A percentile compares a stretch with the other conserved stretches of the same genome.
Conservation (phyloP, 306 rosid species). For the Trichosanthes cucumerina region DNA sequence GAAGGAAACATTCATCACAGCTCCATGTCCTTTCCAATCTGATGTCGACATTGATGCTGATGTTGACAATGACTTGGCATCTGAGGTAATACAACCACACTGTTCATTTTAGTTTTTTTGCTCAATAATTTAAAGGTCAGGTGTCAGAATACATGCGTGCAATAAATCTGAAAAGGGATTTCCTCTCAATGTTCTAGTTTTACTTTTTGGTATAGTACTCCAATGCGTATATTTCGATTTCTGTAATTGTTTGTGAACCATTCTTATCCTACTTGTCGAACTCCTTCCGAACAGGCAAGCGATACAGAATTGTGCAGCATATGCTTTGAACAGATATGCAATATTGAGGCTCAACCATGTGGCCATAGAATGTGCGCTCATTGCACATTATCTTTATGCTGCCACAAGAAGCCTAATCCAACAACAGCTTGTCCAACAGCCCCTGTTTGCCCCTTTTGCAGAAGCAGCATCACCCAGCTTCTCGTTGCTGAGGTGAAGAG, state of each 20-base stretch:
- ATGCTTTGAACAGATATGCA: slow-evolving; percentile 85
- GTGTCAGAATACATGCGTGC: background rate
- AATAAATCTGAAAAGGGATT: background rate
- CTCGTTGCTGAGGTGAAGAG: slow-evolving; percentile 41
- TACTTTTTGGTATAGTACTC: background rate
- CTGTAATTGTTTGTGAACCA: background rate
- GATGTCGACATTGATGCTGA: slow-evolving; percentile 18
- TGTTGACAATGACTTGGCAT: slow-evolving; percentile 30
- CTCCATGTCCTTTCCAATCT: slow-evolving; percentile 31
- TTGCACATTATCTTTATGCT: slow-evolving; percentile 75
- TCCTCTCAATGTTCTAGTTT: background rate
- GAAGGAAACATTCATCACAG: slow-evolving; percentile 28
- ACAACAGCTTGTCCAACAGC: slow-evolving; percentile 32
- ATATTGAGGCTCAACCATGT: slow-evolving; percentile 75
- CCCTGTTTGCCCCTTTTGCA: slow-evolving; percentile 81
- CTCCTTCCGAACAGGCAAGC: slow-evolving; percentile 31
- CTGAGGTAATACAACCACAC: slow-evolving; percentile 43
- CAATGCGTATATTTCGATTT: background rate
- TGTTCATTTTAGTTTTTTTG: background rate
- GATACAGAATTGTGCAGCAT: slow-evolving; percentile 64
- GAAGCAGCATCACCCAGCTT: slow-evolving; percentile 52
- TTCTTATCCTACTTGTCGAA: background rate
- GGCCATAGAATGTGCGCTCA: slow-evolving; percentile 89
- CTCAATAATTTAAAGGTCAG: background rate
- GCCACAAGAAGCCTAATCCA: slow-evolving; percentile 80